Evolutionary conservation across 441 rosid species (phyloP), one percentile per base, ranked within the genome.

Genomic region (Lepidium campestre): DNA sequence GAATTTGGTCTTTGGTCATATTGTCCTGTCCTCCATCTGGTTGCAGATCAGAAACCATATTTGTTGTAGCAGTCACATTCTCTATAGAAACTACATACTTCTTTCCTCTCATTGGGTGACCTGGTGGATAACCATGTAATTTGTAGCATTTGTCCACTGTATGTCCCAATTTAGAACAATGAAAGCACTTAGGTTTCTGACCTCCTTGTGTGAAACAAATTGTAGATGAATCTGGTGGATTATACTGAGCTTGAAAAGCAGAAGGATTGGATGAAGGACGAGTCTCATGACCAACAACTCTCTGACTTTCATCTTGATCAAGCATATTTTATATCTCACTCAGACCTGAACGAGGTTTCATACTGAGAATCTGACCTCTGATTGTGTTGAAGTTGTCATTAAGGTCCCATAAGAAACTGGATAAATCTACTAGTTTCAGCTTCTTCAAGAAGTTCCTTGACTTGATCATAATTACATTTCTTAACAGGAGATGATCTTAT

Each of bases 141-240:
- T n/a, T 57, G 3, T 54, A 35, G 0, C 13, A 57, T 0, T n/a
- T 37, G 0, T 57, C 63, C 10, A 0, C 7, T 0, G 3, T 42
- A 0, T 59, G 65, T 1, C 52, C 40, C 4, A 7, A 0, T 0
- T 18, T 29, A 1, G 2, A 1, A 7, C 19, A 44, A 0, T 17
- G 29, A 0, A 31, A 60, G 3, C 65, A 60, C 4, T 60, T 44
- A 0, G 53, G 18, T 1, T 27, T 58, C 1, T 41, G 23, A 27
- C 3, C 10, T 0, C 41, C n/a, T 5, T 42, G 9, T 17, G 53
- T 8, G 9, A 6, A 6, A 40, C 1, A 1, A 32, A 3, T 1
- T 17, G 0, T 2, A 36, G 3, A 0, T 7, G 7, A 10, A 4
- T 3, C 0, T 6, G 6, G 4, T 34, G 3, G 0, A 6, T 11